Conservation (phyloP, 2,329 filamentous ascomycete genomes). For the Fusarium ambrosium region DNA sequence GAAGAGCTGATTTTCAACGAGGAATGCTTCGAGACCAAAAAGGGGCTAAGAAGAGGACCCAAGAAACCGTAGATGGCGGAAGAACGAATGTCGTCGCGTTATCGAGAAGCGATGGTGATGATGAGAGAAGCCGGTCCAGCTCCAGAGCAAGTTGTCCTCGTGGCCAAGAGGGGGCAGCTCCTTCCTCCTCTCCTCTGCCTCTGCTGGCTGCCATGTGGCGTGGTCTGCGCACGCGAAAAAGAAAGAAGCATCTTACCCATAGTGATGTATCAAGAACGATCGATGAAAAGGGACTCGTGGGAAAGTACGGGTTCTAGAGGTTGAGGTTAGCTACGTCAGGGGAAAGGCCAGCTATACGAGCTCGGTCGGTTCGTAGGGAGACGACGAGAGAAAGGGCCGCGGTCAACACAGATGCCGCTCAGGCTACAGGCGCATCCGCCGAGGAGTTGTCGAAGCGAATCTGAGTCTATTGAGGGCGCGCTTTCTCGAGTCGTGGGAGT, state of each 20-base stretch:
- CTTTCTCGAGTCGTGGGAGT: slow-evolving; percentile 27
- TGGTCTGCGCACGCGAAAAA: slow-evolving; percentile 40
- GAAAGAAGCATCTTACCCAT: slow-evolving; percentile 58
- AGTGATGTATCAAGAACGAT: slow-evolving; percentile 56
- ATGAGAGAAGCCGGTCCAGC: slow-evolving; percentile 32
- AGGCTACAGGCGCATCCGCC: slow-evolving; percentile 17
- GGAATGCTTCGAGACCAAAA: slow-evolving; percentile 51
- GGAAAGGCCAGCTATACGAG: slow-evolving; percentile 42
- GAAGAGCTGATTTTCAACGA: slow-evolving; percentile 39
- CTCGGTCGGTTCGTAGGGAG: slow-evolving; percentile 22
- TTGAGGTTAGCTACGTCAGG: slow-evolving; percentile 46
- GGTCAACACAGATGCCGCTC: slow-evolving; percentile 1
- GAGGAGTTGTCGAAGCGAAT: slow-evolving; percentile 15
- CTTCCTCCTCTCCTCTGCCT: slow-evolving; percentile 43
- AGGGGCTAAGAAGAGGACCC: slow-evolving; percentile 54
- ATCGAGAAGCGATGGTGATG: slow-evolving; percentile 48
- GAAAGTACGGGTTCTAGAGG: slow-evolving; percentile 49
- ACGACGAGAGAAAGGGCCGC: slow-evolving; percentile 13
- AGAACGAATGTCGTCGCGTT: slow-evolving; percentile 54
- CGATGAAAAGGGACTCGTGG: slow-evolving; percentile 47
- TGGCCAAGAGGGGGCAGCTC: slow-evolving; percentile 33
- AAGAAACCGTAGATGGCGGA: slow-evolving; percentile 62
- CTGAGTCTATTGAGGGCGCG: slow-evolving; percentile 29
- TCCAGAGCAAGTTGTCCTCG: slow-evolving; percentile 34
- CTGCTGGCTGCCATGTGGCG: slow-evolving; percentile 43